Base-by-base conservation (phyloP, 2,329 filamentous ascomycete species). In the Epichloe sylvatica region DNA sequence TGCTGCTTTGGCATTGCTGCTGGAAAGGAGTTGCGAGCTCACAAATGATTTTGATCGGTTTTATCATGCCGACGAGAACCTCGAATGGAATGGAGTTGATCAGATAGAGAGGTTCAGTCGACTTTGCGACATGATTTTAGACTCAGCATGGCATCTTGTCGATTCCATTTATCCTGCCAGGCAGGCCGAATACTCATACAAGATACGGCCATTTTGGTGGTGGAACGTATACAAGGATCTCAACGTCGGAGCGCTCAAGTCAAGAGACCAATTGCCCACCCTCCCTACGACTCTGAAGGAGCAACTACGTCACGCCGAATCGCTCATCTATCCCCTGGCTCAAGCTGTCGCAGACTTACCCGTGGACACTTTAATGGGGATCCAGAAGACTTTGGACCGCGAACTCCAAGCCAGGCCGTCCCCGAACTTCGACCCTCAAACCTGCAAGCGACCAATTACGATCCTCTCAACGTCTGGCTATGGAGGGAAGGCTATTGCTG, bases 181-280 rank as follows among this genome's bases (percentile, higher is more conserved):
- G n/a, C 56, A 62, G 40, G 56, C 63, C 37, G 61, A 65, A 46
- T 67, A 67, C 43, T 55, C 50, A 7, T 67, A 68, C 53, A 59
- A 55, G 34, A 56, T 56, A 19, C 56, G 63, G n/a, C 66, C 66
- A 0, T 68, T 64, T 43, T 69, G 66, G 66, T 69, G 66, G 65
- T 68, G 66, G 64, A 58, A 67, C 38, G 60, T 67, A 36, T 60
- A 66, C 52, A 64, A 62, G 47, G 60, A 67, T 44, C 60, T 67
- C 50, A 60, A 65, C 41, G 56, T 50, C 5, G 59, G 58, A 1
- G 56, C 54, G 2, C 56, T 60, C 43, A 54, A 56, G 25, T 62
- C 64, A 46, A 60, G 57, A 49, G 61, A 66, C 46, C 59, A 61
- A 36, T 59, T 60, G 34, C 51, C 59, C 19, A 53, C 59, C 8